A percentile compares a stretch with the other conserved stretches of the same genome.
Conservation (phyloP, 1,284 basidiomycete species). For the Cryptococcus jaspeensis region DNA sequence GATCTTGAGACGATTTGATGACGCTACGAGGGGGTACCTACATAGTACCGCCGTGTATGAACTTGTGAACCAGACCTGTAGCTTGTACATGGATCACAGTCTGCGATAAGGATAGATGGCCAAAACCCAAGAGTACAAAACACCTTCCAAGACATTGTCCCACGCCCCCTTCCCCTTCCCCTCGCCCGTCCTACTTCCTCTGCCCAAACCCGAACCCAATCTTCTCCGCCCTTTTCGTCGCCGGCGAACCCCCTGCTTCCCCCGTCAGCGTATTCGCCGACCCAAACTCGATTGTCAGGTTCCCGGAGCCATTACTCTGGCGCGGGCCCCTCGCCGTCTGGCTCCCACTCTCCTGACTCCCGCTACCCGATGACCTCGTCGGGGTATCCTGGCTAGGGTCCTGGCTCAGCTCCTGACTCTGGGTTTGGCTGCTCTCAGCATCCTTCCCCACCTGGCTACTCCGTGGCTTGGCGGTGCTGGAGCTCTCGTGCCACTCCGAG, state of each 20-base stretch:
- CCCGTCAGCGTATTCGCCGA: background rate
- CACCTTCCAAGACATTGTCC: background rate
- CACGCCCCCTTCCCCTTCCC: background rate
- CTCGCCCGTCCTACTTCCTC: background rate
- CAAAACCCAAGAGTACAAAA: background rate
- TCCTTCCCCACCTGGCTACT: too few relatives aligned
- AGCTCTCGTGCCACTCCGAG: too few relatives aligned
- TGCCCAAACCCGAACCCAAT: constrained; percentile 1
- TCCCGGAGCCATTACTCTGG: background rate
- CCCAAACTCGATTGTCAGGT: background rate
- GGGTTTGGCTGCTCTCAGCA: background rate
- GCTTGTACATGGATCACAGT: background rate
- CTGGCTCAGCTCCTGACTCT: too few relatives aligned
- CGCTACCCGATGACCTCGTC: too few relatives aligned
- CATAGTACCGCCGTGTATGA: too few relatives aligned
- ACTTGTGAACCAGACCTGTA: background rate
- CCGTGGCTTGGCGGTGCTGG: too few relatives aligned
- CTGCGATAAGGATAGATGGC: background rate
- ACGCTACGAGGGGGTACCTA: too few relatives aligned
- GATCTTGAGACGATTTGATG: background rate
- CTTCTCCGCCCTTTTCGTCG: background rate
- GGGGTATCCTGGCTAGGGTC: too few relatives aligned
- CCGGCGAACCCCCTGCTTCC: background rate
- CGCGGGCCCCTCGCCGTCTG: too few relatives aligned
- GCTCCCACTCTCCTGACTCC: too few relatives aligned